Base-by-base conservation (phyloP, 257 asterid genomes). In the Nyctanthes arbortristis region DNA sequence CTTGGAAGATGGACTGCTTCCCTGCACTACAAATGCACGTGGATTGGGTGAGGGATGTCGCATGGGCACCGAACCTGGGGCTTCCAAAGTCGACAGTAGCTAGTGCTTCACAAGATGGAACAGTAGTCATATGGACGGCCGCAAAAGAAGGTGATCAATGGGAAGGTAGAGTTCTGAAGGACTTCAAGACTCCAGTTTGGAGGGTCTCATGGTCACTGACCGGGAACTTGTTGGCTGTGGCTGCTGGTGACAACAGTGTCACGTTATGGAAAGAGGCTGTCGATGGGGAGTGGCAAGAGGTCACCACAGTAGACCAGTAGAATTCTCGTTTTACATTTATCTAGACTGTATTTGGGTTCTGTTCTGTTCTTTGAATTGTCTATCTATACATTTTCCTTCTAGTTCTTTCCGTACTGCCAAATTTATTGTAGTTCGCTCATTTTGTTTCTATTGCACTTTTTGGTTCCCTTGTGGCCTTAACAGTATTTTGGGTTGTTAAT, bases 161-260 rank as follows among this genome's bases (percentile, higher is more conserved):
- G 96, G 87, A 89, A 64, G 94, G 99, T 22, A 87, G 80, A 66
- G 95, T 89, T 40, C 72, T 93, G 84, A 93, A 84, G 73, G 96
- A 91, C 84, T 93, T 93, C 35, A 79, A 82, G 76, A 61, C 69
- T 16, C 93, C 98, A 3, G 98, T 90, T 66, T 92, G 98, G 98
- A 88, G 97, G 86, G 96, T 92, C n/a, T 93, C 98, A 2, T 93
- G 98, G 97, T 90, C 97, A 52, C 75, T 93, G 68, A 93, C 97
- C 2, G 96, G 97, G 70, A 90, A 93, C 69, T 74, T 90, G 70
- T 79, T 90, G 78, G 97, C 98, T 1, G 97, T 93, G 43, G 96
- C 98, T 1, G 82, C 96, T 25, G 97, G 98, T 65, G 96, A 89
- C 77, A 88, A 89, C 63, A 82, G 75, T 49, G 89, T 91, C 33